phyloP scores from a whole-genome alignment of 2,329 filamentous ascomycete genomes.

The Teratosphaeria viscida region DNA sequence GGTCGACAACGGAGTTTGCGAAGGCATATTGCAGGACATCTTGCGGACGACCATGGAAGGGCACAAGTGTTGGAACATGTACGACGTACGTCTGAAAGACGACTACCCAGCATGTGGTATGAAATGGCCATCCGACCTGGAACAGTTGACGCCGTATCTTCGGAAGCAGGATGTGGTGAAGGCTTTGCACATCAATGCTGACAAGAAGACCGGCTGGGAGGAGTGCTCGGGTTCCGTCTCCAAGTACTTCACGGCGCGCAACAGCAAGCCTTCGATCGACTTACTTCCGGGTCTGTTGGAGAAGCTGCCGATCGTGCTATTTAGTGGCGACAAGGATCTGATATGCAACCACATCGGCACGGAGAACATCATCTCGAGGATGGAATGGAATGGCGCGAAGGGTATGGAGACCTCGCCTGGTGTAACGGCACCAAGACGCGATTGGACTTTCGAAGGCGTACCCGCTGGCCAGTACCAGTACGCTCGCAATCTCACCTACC shows the following conservation, averaged over 20 bases:
- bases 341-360: slow-evolving; percentile 98
- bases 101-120: slow-evolving; percentile 77
- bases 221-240: slow-evolving; percentile 81
- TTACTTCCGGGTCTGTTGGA: slow-evolving; percentile 70
- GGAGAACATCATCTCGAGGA: slow-evolving; percentile 77
- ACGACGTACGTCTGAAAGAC: slow-evolving; percentile 82
- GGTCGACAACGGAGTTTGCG: slow-evolving; percentile 63
- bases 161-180: slow-evolving; percentile 65
- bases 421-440: slow-evolving; percentile 79
- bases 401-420: slow-evolving; percentile 84
- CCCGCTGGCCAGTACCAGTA: slow-evolving; percentile 86
- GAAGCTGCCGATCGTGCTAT: slow-evolving; percentile 70
- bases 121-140: slow-evolving; percentile 92
- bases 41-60: slow-evolving; percentile 51
- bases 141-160: slow-evolving; percentile 69
- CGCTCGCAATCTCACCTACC: slow-evolving; percentile 89
- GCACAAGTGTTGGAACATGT: slow-evolving; percentile 79
- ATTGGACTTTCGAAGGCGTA: slow-evolving; percentile 90
- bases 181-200: slow-evolving; percentile 72
- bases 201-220: slow-evolving; percentile 78
- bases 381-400: slow-evolving; percentile 83
- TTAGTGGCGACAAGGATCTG: slow-evolving; percentile 85
- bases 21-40: slow-evolving; percentile 63
- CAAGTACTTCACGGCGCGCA: slow-evolving; percentile 54
- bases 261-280: slow-evolving; percentile 62